Evolutionary conservation across 2,329 filamentous ascomycete genomes (phyloP).

Genomic region (Mycosphaerella sp.): DNA sequence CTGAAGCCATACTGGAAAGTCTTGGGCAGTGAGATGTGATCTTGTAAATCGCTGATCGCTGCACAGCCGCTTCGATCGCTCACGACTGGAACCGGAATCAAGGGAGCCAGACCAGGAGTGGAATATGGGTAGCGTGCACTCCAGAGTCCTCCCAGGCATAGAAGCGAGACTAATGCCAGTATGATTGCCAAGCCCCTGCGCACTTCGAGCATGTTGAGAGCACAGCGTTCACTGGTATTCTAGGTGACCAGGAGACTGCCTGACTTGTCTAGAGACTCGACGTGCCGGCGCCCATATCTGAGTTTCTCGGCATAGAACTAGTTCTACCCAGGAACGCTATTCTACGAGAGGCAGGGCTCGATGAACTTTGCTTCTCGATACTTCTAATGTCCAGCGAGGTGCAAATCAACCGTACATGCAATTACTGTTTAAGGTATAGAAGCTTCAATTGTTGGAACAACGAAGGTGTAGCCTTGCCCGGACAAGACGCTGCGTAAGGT

Average conservation of each 20-base stretch:
- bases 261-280: too few species aligned
- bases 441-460: too few species aligned
- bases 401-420: too few species aligned
- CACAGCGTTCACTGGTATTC: neutral
- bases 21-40: neutral
- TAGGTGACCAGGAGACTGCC: neutral
- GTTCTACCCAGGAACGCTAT: too few species aligned
- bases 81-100: neutral
- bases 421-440: too few species aligned
- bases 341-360: too few species aligned
- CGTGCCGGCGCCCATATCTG: too few species aligned
- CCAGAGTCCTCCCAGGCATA: neutral
- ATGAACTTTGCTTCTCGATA: too few species aligned
- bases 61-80: neutral
- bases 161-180: neutral
- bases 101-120: neutral
- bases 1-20: neutral
- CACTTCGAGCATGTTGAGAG: neutral
- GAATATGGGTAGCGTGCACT: neutral
- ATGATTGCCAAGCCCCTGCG: conserved; percentile 3
- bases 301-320: too few species aligned
- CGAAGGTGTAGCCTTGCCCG: too few species aligned
- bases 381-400: too few species aligned
- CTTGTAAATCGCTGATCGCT: neutral
- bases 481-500: too few species aligned